Conservation (phyloP, 2,329 filamentous ascomycete genomes). For the Colletotrichum sansevieriae region DNA sequence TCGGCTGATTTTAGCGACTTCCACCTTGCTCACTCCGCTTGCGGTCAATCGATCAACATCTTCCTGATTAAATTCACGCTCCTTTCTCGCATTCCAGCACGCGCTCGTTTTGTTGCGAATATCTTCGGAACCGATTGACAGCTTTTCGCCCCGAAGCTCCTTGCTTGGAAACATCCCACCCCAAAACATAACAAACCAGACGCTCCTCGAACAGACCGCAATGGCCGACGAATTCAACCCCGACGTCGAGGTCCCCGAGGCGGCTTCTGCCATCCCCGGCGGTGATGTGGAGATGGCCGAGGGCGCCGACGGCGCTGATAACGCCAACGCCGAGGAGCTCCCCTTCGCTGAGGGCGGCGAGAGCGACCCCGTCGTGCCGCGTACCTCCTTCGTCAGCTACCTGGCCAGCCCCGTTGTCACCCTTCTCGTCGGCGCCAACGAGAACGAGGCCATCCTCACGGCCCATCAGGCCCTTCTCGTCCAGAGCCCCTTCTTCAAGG, state of each 20-base stretch:
- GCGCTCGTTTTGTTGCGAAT: conserved; percentile 1
- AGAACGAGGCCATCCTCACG: conserved; percentile 73
- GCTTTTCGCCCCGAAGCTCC: not conserved
- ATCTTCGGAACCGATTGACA: not conserved
- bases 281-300: conserved; percentile 58
- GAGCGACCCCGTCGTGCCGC: conserved; percentile 50
- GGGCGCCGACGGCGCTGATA: conserved; percentile 43
- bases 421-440: conserved; percentile 73
- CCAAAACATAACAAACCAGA: not conserved
- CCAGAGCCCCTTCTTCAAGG: conserved; percentile 80
- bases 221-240: conserved; percentile 42
- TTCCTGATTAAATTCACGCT: conserved; percentile 2
- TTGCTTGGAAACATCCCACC: not conserved
- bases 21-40: not conserved
- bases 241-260: conserved; percentile 48
- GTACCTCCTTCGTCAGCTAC: conserved; percentile 67
- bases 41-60: not conserved
- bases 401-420: conserved; percentile 78
- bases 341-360: conserved; percentile 55
- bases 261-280: conserved; percentile 45
- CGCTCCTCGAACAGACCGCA: not conserved
- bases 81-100: conserved; percentile 8
- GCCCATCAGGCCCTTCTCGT: conserved; percentile 84
- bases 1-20: not conserved
- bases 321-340: conserved; percentile 51